Evolutionary conservation across 148 eudicot genomes (phyloP).

Genomic region (Arbutus unedo): DNA sequence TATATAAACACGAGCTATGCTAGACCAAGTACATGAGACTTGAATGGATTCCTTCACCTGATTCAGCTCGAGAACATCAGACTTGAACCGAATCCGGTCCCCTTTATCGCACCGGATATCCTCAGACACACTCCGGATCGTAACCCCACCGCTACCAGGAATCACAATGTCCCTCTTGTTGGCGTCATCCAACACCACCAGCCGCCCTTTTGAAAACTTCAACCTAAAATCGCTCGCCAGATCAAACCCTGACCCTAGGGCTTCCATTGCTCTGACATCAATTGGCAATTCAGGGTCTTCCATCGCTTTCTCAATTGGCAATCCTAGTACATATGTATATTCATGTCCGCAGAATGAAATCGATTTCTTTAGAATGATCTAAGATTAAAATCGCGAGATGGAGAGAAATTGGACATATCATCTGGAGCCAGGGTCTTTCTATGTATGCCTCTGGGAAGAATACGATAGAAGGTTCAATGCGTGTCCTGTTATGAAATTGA

Average conservation of each 20-base stretch:
- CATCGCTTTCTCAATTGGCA: not conserved
- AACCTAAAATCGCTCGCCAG: conserved; percentile 78
- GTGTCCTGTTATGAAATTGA: no score
- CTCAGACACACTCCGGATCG: conserved; percentile 54
- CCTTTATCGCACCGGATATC: conserved; percentile 89
- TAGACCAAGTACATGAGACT: not conserved
- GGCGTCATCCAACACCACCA: conserved; percentile 60
- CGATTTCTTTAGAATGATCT: not conserved
- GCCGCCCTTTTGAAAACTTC: conserved; percentile 71
- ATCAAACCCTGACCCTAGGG: conserved; percentile 89
- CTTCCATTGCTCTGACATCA: conserved; percentile 53
- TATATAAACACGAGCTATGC: not conserved
- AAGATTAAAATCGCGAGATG: not conserved
- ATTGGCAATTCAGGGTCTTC: conserved; percentile 35
- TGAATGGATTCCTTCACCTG: conserved; percentile 42
- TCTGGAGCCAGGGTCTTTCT: no score
- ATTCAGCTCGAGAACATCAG: conserved; percentile 85
- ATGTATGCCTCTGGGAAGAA: no score
- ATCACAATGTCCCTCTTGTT: conserved; percentile 53
- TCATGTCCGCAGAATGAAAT: not conserved
- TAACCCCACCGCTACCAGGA: conserved; percentile 50
- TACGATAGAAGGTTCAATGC: no score
- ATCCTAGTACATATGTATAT: not conserved
- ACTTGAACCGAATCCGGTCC: conserved; percentile 80
- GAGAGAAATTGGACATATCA: not conserved